Evolutionary conservation across 2,329 filamentous ascomycete species (phyloP).

Genomic region (Ilyonectria robusta): DNA sequence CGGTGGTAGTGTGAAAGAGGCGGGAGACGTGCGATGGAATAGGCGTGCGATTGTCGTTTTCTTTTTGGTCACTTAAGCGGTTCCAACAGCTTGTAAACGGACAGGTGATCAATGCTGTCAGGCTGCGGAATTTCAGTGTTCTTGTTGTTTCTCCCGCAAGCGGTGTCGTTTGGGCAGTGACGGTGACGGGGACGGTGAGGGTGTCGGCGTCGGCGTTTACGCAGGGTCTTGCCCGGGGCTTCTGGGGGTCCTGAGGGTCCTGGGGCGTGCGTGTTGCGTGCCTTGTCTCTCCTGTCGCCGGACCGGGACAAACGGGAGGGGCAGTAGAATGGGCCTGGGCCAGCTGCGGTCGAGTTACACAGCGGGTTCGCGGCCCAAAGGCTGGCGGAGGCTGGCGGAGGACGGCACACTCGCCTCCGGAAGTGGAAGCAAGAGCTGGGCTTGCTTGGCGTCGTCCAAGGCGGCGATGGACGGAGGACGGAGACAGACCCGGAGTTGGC

Average conservation of each 20-base stretch:
- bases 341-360: constrained; percentile 24
- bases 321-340: constrained; percentile 15
- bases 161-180: constrained; percentile 8
- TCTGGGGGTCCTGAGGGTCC: background rate
- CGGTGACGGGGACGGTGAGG: background rate
- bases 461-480: constrained; percentile 1
- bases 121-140: background rate
- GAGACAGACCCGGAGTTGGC: background rate
- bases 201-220: background rate
- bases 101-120: background rate
- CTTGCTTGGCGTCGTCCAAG: constrained; percentile 2
- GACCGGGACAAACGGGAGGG: constrained; percentile 30
- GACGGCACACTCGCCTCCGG: constrained; percentile 18
- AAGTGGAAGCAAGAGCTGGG: constrained; percentile 14
- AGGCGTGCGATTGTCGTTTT: constrained; percentile 11
- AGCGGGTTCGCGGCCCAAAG: constrained; percentile 22
- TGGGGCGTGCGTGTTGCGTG: constrained; percentile 5
- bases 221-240: too few species aligned
- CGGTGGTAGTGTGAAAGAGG: constrained; percentile 2
- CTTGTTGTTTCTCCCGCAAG: background rate
- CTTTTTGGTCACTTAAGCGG: constrained; percentile 1
- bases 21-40: background rate
- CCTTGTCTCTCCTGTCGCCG: constrained; percentile 12
- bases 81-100: constrained; percentile 15
- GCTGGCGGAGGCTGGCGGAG: constrained; percentile 21